Base-by-base conservation (phyloP, 352 stramenopile genomes). In the Phytophthora cactorum region DNA sequence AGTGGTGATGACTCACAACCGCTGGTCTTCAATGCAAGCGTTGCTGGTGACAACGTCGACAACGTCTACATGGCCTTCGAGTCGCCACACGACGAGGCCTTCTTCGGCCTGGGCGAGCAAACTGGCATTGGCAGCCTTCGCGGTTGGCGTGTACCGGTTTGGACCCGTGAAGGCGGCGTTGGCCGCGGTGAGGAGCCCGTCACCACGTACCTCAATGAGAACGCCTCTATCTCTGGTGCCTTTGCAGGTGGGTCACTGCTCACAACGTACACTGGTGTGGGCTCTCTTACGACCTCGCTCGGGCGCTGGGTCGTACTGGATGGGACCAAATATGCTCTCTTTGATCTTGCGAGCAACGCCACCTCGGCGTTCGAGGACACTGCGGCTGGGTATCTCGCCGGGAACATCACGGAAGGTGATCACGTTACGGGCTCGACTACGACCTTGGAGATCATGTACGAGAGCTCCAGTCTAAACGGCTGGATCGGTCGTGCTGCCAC, bases 31-130 rank as follows among this genome's bases (percentile, higher is more conserved):
- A 70, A 75, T 34, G 67, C 67, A 6, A 71, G 49, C 17, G 67
- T 75, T 17, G 50, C 10, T 29, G 67, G 67, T 25, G 56, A 54
- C 31, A 25, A 63, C 9, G 55, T 75, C 29, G 51, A 57, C 34
- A 75, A 75, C 44, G 45, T 71, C 7, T 75, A 75, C 52, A 38
- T 75, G 27, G 59, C 66, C 4, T 74, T 63, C 49, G 66, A 74
- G 41, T 71, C 67, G 8, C 61, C 66, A 3, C 53, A 62, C 5
- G 53, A 67, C 29, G 61, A 75, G 29, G 56, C 67, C 27, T 71
- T 75, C 61, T 71, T 75, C 32, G 62, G 62, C 4, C 34, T 71
- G 34, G 67, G 67, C 4, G 67, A 71, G 27, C 62, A 68, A 46
- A 71, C 55, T 41, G 67, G 67, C 10, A 75, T 71, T 27, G 67